Percentiles rank a stretch among this genome's conserved stretches.
Evolutionary conservation across 2,329 filamentous ascomycete species (phyloP).

Genomic region (Dothiorella sarmentorum): DNA sequence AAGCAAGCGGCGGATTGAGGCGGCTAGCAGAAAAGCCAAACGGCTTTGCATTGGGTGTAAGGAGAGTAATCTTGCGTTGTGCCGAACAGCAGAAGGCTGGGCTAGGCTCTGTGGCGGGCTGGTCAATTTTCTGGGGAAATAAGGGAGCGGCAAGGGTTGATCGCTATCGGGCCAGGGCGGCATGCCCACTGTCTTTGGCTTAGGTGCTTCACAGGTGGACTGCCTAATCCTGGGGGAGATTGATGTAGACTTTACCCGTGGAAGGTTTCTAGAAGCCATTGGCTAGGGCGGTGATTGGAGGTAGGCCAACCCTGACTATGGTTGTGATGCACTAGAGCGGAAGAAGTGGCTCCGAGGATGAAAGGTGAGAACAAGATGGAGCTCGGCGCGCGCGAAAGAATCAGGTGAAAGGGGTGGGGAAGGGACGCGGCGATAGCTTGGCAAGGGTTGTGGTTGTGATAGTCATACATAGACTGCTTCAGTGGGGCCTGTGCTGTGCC

Average conservation of each 20-base stretch:
- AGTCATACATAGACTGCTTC: background rate
- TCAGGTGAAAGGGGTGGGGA: background rate
- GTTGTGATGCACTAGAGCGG: background rate
- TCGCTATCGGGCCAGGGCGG: no score
- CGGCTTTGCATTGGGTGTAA: no score
- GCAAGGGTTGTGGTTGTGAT: background rate
- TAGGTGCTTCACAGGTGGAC: no score
- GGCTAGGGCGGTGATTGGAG: background rate
- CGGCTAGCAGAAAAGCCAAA: no score
- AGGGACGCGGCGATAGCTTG: background rate
- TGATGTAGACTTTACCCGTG: background rate
- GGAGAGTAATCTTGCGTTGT: no score
- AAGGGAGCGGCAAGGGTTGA: no score
- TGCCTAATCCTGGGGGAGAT: no score
- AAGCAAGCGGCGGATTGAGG: no score
- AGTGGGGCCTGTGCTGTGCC: background rate
- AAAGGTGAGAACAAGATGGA: background rate
- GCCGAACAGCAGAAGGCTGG: no score
- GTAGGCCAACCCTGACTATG: background rate
- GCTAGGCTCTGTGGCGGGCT: no score
- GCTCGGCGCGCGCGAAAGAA: background rate
- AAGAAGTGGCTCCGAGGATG: background rate
- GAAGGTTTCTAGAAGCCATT: constrained; percentile 1
- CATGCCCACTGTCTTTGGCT: no score
- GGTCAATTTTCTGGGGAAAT: no score